These are phyloP conservation scores for Cladosporium sp. DNA, from an alignment of 2,329 filamentous ascomycete genomes.

Conservation along the genomic window DNA sequence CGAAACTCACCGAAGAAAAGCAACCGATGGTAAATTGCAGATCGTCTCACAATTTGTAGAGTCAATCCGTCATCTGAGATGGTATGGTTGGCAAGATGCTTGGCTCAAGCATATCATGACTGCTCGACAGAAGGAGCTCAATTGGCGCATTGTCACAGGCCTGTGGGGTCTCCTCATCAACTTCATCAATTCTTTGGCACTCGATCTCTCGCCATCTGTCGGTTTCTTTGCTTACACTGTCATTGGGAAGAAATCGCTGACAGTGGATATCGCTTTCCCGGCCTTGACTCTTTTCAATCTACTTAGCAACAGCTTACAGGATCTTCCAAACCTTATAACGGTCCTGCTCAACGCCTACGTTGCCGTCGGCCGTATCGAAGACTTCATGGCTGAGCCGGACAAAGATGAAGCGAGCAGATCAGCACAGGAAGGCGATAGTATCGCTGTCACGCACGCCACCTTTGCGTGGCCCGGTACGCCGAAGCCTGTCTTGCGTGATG, in stretches of 20 bases:
- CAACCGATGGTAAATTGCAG: slow-evolving; percentile 75
- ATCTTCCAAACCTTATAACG: slow-evolving; percentile 71
- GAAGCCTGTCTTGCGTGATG: slow-evolving; percentile 50
- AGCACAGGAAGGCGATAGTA: slow-evolving; percentile 29
- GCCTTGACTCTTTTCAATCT: slow-evolving; percentile 76
- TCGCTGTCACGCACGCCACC: slow-evolving; percentile 58
- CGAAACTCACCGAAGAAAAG: slow-evolving; percentile 65
- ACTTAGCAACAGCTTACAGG: slow-evolving; percentile 68
- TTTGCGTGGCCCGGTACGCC: slow-evolving; percentile 75
- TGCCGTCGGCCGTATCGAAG: slow-evolving; percentile 74
- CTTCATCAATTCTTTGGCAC: slow-evolving; percentile 67
- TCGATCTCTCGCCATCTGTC: slow-evolving; percentile 71
- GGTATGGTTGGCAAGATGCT: slow-evolving; percentile 76
- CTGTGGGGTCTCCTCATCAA: slow-evolving; percentile 60
- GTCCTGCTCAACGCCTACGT: slow-evolving; percentile 77
- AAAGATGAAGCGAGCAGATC: slow-evolving; percentile 46
- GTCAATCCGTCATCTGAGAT: slow-evolving; percentile 72
- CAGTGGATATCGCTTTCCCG: slow-evolving; percentile 80
- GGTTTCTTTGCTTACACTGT: slow-evolving; percentile 79
- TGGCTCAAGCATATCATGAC: slow-evolving; percentile 69
- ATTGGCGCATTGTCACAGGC: slow-evolving; percentile 59
- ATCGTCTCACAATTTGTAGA: slow-evolving; percentile 83
- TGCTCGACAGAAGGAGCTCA: slow-evolving; percentile 63
- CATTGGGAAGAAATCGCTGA: slow-evolving; percentile 62
- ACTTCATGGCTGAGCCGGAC: slow-evolving; percentile 82